A percentile compares a stretch with the other conserved stretches of the same genome.
These are phyloP conservation scores for Scheffersomyces illinoinensis DNA, from an alignment of 1,139 yeast species.

Conservation along the genomic window DNA sequence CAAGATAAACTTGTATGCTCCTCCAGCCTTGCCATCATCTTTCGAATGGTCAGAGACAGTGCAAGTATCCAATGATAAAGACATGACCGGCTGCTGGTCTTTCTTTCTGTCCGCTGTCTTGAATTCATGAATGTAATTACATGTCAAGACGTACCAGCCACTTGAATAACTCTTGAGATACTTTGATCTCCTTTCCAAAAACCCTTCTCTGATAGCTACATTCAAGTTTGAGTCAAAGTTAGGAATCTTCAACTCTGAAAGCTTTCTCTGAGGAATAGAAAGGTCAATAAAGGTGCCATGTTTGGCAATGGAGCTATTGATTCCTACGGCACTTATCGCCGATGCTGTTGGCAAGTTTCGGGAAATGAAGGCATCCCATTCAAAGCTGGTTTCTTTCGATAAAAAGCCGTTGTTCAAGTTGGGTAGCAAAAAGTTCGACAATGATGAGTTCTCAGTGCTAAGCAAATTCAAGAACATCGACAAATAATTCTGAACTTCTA, in stretches of 20 bases:
- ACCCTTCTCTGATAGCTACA: constrained; percentile 73
- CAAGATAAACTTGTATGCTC: constrained; percentile 75
- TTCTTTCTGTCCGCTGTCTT: constrained; percentile 79
- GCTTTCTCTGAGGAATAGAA: constrained; percentile 65
- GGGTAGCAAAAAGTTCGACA: constrained; percentile 64
- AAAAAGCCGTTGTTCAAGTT: constrained; percentile 73
- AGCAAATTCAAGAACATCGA: constrained; percentile 68
- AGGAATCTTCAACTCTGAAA: constrained; percentile 62
- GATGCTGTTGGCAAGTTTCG: constrained; percentile 55
- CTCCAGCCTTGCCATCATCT: constrained; percentile 60
- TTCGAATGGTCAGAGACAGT: constrained; percentile 80
- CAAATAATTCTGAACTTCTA: constrained; percentile 81
- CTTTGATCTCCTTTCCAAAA: constrained; percentile 86
- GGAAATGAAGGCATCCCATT: constrained; percentile 84
- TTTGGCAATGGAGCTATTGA: constrained; percentile 18
- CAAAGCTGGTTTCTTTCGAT: constrained; percentile 74
- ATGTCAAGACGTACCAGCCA: constrained; percentile 90
- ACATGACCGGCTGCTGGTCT: constrained; percentile 86
- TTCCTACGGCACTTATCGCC: constrained; percentile 31
- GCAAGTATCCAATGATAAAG: constrained; percentile 79
- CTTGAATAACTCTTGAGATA: constrained; percentile 84
- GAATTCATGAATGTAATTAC: constrained; percentile 87
- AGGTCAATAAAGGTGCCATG: constrained; percentile 74
- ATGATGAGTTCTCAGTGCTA: constrained; percentile 68
- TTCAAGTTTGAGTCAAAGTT: constrained; percentile 73